Base-by-base conservation (phyloP, 2,329 filamentous ascomycete species). In the Ascomycota sp. region DNA sequence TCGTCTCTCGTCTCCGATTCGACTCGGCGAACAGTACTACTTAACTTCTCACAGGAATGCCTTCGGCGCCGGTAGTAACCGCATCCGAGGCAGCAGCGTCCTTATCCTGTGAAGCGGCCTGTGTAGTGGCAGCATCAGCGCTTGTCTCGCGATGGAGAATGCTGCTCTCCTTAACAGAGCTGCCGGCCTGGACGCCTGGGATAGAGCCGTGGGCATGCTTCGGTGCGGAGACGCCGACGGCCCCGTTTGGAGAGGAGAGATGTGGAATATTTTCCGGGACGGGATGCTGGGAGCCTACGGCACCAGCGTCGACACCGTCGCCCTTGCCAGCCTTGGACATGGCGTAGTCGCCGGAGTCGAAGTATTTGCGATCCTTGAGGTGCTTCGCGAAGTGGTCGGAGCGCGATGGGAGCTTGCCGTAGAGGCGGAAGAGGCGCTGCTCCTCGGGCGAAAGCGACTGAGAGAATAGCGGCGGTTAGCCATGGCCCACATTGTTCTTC, bases 341-440 rank as follows among this genome's bases (percentile, higher is more conserved):
- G 48, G 85, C 85, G 47, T 93, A 94, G 61, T 94, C 83, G 48
- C 83, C 85, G 35, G 79, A 89, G 62, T 94, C 83, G 56, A 94
- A 94, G 62, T 93, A 94, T 62, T 92, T 98, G 63, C 89, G 85
- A 55, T 95, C 89, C 69, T 94, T 94, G 51, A 95, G 71, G 52
- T 95, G 92, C 65, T 95, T 95, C 64, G 91, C 83, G 44, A 95
- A 75, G 47, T 94, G 70, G 55, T 94, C 86, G 54, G 85, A 91
- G 55, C 89, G 89, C 56, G 79, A 92, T 39, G 89, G 89, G 36
- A 95, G 75, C 61, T 95, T 95, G 58, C 89, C 89, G 56, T 98
- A 98, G 40, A 95, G 75, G 40, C 85, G 79, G 66, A 95, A 89
- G 48, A 95, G 75, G 38, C 81, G 80, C 58, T 94, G 85, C 65